Percentiles rank a stretch among this genome's conserved stretches.
Conservation (phyloP, 1,284 basidiomycete species). For the Papiliotrema laurentii region DNA sequence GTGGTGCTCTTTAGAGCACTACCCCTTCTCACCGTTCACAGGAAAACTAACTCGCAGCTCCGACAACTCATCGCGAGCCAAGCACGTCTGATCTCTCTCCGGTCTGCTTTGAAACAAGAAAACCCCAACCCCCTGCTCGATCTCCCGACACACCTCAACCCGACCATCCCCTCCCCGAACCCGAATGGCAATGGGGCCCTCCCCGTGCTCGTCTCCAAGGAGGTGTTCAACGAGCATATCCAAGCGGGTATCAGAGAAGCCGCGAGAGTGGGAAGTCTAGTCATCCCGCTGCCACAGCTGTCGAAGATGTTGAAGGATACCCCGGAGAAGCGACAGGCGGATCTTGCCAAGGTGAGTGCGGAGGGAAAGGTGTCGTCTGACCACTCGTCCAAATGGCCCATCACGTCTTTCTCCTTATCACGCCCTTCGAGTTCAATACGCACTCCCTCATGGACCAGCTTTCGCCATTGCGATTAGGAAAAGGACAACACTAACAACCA, state of each 20-base stretch:
- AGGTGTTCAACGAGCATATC: slow-evolving; percentile 10
- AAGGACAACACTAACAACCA: neutral
- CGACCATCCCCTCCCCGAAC: slow-evolving; percentile 13
- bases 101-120: slow-evolving; percentile 1
- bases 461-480: neutral
- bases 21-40: no score
- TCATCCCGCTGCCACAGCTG: slow-evolving; percentile 1
- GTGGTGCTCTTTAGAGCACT: no score
- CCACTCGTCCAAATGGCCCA: neutral
- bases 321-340: neutral
- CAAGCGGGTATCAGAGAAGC: slow-evolving; percentile 2
- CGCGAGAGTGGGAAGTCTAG: neutral
- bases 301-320: slow-evolving; percentile 1
- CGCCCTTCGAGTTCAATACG: neutral
- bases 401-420: neutral
- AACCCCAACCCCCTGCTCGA: slow-evolving; percentile 16
- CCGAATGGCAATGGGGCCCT: slow-evolving; percentile 10
- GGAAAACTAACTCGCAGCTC: slow-evolving; percentile 1
- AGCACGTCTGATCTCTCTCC: neutral
- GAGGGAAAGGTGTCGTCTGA: neutral
- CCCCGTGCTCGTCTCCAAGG: slow-evolving; percentile 12
- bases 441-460: neutral
- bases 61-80: slow-evolving; percentile 1
- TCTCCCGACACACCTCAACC: slow-evolving; percentile 16
- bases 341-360: neutral